Evolutionary conservation across 768 basidiomycete species (phyloP).

Genomic region (Stropharia rugosoannulata): DNA sequence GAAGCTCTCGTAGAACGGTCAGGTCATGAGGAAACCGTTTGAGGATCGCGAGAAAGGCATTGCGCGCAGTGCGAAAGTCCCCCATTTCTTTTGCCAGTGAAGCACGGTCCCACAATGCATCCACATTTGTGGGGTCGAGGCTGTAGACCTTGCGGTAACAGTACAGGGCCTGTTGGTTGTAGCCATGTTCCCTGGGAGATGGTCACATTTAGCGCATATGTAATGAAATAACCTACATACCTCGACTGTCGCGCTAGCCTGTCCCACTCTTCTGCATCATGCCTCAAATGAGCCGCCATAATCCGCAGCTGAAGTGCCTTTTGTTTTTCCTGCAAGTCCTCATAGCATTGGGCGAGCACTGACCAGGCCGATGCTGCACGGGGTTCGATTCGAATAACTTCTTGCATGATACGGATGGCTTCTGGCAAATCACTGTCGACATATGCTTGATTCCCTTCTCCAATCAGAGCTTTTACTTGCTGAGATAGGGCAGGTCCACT

Average conservation of each 20-base stretch:
- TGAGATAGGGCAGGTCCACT: constrained; percentile 61
- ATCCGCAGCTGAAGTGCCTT: constrained; percentile 82
- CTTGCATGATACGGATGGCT: constrained; percentile 80
- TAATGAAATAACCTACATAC: constrained; percentile 31
- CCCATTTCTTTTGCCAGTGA: constrained; percentile 75
- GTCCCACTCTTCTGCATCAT: constrained; percentile 88
- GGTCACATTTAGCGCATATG: not conserved
- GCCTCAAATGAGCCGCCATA: constrained; percentile 85
- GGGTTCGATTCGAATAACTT: constrained; percentile 93
- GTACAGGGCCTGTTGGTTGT: constrained; percentile 85
- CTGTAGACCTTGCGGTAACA: constrained; percentile 84
- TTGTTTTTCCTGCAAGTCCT: constrained; percentile 64
- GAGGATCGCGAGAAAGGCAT: constrained; percentile 69
- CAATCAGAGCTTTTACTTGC: constrained; percentile 73
- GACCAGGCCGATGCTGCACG: constrained; percentile 83
- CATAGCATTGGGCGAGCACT: constrained; percentile 82
- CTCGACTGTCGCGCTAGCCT: constrained; percentile 72
- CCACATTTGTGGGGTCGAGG: constrained; percentile 78
- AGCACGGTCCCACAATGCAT: constrained; percentile 89
- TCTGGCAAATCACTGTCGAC: constrained; percentile 65
- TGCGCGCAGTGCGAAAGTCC: constrained; percentile 61
- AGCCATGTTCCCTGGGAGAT: constrained; percentile 56
- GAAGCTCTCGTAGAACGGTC: constrained; percentile 74
- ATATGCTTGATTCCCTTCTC: constrained; percentile 86
- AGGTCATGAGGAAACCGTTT: constrained; percentile 79